Conservation (phyloP, 1,139 yeast species). For the Hansenula sp. region DNA sequence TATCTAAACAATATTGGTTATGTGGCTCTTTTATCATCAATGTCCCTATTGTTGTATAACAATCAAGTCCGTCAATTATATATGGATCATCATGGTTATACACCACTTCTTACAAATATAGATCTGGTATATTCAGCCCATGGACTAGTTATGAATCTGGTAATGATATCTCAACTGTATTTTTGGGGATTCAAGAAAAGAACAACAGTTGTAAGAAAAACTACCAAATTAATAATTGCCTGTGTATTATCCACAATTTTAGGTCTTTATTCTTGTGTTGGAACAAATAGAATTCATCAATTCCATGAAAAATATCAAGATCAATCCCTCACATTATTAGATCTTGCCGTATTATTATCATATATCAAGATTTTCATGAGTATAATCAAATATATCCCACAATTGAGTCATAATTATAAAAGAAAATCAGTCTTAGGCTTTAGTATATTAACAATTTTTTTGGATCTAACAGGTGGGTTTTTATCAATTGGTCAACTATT, state of each 20-base stretch:
- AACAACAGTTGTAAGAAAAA: slow-evolving; percentile 9
- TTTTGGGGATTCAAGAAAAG: slow-evolving; percentile 24
- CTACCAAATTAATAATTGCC: slow-evolving; percentile 13
- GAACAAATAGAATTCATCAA: slow-evolving; percentile 6
- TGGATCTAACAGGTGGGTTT: slow-evolving; percentile 54
- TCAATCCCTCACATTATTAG: slow-evolving; percentile 20
- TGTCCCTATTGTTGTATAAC: slow-evolving; percentile 32
- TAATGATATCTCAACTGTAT: slow-evolving; percentile 33
- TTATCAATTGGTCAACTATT: slow-evolving; percentile 47
- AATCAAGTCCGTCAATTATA: slow-evolving; percentile 26
- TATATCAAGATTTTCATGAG: slow-evolving; percentile 53
- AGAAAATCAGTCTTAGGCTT: slow-evolving; percentile 57
- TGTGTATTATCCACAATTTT: slow-evolving; percentile 5
- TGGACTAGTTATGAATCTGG: slow-evolving; percentile 34
- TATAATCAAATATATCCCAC: slow-evolving; percentile 59
- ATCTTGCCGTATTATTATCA: slow-evolving; percentile 40
- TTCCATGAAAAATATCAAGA: slow-evolving; percentile 3
- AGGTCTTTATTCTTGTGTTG: slow-evolving; percentile 10
- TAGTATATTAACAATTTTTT: slow-evolving; percentile 44
- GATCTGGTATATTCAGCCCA: slow-evolving; percentile 42
- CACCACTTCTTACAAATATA: slow-evolving; percentile 36
- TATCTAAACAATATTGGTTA: slow-evolving; percentile 41
- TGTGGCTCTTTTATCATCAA: slow-evolving; percentile 34
- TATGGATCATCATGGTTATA: slow-evolving; percentile 22
- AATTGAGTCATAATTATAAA: slow-evolving; percentile 47